phyloP scores from a whole-genome alignment of 192 early-diverging fungal species.

The Coemansia erecta region DNA sequence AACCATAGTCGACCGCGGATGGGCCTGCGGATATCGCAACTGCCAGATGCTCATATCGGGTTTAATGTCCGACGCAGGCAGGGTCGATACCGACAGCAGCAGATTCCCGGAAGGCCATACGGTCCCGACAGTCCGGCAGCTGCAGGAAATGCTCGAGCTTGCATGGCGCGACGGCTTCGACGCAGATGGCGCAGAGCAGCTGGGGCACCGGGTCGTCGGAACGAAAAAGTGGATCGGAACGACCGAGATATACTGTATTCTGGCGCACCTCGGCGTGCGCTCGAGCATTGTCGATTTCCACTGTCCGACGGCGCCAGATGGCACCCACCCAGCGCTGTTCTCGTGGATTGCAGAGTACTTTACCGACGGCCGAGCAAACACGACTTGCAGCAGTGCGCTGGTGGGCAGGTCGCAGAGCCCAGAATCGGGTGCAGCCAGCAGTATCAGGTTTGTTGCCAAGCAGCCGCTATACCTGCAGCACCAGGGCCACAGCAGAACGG shows the following conservation, averaged over 20 bases:
- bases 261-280: constrained; percentile 56
- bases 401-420: not conserved
- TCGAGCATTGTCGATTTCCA: constrained; percentile 67
- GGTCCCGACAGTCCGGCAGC: constrained; percentile 36
- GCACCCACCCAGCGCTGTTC: constrained; percentile 57
- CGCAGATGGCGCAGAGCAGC: constrained; percentile 54
- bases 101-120: constrained; percentile 1
- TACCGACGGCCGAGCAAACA: constrained; percentile 20
- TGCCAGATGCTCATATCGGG: constrained; percentile 65
- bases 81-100: not conserved
- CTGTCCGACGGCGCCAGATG: constrained; percentile 53
- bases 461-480: constrained; percentile 73
- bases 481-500: constrained; percentile 65
- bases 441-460: constrained; percentile 47
- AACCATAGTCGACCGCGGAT: constrained; percentile 52
- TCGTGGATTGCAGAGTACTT: constrained; percentile 62
- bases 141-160: constrained; percentile 58
- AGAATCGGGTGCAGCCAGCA: not conserved
- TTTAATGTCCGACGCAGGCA: constrained; percentile 10
- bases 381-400: not conserved
- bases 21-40: constrained; percentile 75
- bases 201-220: constrained; percentile 53
- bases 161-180: constrained; percentile 66
- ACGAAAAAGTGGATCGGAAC: constrained; percentile 73
- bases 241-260: constrained; percentile 63